Percentiles rank a stretch among this genome's conserved stretches.
Conservation (phyloP, 2,329 filamentous ascomycete genomes). For the Trichoderma atrobrunneum region DNA sequence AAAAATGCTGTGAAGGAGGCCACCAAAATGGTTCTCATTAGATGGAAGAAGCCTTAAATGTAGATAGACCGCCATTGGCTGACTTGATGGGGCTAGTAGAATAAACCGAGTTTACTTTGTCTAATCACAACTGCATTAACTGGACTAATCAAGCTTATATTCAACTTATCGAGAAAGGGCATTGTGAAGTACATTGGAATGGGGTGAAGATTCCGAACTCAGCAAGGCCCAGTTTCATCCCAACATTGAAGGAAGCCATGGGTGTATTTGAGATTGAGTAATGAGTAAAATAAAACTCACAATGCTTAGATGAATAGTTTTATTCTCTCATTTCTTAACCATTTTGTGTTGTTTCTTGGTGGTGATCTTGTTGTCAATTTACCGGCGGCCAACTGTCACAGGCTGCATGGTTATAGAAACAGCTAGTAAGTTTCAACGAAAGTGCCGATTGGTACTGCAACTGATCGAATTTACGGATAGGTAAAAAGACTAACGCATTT, state of each 20-base stretch:
- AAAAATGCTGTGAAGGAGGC: no score
- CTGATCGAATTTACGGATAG: no score
- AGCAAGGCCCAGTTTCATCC: no score
- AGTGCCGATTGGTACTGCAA: background rate
- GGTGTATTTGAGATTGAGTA: background rate
- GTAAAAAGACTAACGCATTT: background rate
- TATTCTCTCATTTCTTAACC: rapidly evolving
- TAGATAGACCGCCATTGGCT: background rate
- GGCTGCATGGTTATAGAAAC: background rate
- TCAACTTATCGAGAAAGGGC: no score
- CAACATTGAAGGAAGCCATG: background rate
- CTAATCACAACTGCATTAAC: background rate
- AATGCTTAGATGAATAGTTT: background rate
- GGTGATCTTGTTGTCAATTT: background rate
- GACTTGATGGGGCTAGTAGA: background rate
- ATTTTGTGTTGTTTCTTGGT: background rate
- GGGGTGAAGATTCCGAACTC: no score
- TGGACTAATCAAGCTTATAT: background rate
- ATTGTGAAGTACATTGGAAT: no score
- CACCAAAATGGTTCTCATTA: no score
- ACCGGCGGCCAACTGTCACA: background rate
- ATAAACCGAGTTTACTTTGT: background rate
- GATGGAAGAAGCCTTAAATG: background rate
- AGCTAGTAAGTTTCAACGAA: background rate
- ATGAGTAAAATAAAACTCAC: rapidly evolving